Base-by-base conservation (phyloP, 2,329 filamentous ascomycete genomes). In the Canariomyces notabilis region DNA sequence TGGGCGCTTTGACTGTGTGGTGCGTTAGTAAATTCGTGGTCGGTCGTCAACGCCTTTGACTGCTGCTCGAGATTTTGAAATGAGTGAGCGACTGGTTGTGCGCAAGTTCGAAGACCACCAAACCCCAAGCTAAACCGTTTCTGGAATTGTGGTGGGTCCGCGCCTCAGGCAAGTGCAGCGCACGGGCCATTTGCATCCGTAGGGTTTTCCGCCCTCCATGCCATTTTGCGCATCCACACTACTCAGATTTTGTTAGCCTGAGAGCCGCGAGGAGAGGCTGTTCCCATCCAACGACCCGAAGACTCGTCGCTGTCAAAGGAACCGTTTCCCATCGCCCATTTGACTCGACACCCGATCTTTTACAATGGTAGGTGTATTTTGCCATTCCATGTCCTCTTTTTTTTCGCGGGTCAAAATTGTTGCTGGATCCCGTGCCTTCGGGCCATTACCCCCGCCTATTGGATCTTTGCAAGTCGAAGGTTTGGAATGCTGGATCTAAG, bases 1-100 rank as follows among this genome's bases (percentile, higher is more conserved):
- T 82, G 75, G 79, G 51, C 49, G 48, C 50, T 58, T 56, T 57
- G 57, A 54, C 57, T 59, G 51, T 57, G 53, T 57, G 49, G 51
- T 57, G 55, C 55, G 56, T 59, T 59, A 59, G 57, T 58, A 53
- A 44, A 53, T 46, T 55, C 55, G 54, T 56, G 52, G 53, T 54
- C 55, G 51, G 54, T 58, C 56, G 55, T 58, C 55, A 58, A 57
- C 51, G 37, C 35, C 45, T 54, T 53, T 49, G 49, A 50, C 53
- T 53, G 53, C 55, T 57, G 54, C 54, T 58, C 45, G 42, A 58
- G 56, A 57, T 58, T 59, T 59, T 57, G 54, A 56, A 58, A 57
- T 56, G 54, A 42, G 43, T 32, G 50, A 55, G 50, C 47, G 47
- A 44, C 31, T 37, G 50, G 49, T 59, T 59, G 56, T 59, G 56